These are phyloP conservation scores for Lycium ferocissimum DNA, from an alignment of 257 asterid genomes.

Conservation along the genomic window DNA sequence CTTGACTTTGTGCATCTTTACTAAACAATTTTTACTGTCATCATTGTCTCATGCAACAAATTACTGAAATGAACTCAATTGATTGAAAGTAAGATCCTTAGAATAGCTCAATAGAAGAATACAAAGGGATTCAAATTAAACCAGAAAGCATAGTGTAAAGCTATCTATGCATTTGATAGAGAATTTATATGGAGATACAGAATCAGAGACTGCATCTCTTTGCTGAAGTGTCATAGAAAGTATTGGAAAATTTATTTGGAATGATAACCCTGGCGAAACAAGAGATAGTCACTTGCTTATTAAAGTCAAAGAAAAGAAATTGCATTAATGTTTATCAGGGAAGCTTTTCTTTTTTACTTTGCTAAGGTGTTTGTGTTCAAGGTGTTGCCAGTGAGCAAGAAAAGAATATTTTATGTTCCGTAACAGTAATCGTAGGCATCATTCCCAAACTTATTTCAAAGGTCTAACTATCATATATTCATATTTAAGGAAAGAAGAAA, in stretches of 20 bases:
- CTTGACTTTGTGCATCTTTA: not conserved
- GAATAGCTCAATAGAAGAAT: not conserved
- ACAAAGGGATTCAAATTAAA: not conserved
- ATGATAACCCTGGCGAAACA: not conserved
- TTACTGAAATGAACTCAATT: not conserved
- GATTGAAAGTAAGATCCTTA: conserved; percentile 1
- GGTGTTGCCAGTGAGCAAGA: not conserved
- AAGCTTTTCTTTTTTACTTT: conserved; percentile 13
- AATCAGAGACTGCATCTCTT: conserved; percentile 13
- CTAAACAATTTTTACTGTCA: not conserved
- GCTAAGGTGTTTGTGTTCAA: not conserved
- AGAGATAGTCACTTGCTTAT: not conserved
- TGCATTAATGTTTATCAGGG: not conserved
- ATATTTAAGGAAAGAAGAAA: not conserved
- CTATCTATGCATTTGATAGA: not conserved
- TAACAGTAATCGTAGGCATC: not conserved
- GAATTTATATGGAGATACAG: not conserved
- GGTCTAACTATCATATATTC: not conserved
- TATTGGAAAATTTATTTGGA: conserved; percentile 19
- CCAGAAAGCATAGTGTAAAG: not conserved
- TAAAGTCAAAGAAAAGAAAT: not conserved
- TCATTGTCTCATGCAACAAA: not conserved
- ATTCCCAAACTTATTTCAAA: not conserved
- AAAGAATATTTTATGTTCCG: not conserved
- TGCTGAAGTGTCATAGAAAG: conserved; percentile 8